phyloP scores from a whole-genome alignment of 768 basidiomycete genomes.

The Lentinula detonsa region DNA sequence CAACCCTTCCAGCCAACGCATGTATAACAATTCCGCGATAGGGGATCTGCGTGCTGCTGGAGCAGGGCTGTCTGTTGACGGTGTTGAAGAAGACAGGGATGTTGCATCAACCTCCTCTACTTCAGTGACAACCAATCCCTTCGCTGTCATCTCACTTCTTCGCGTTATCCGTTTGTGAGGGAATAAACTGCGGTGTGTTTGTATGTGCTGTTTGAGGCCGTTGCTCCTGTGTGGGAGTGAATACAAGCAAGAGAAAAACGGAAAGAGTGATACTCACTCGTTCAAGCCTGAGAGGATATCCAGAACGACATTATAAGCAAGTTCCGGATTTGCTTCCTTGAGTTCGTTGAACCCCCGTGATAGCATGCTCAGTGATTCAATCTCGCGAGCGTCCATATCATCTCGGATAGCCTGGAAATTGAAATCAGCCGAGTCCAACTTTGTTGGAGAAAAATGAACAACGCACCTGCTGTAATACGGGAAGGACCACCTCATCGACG shows the following conservation, averaged over 20 bases:
- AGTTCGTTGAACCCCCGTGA: conserved; percentile 86
- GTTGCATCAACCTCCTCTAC: conserved; percentile 45
- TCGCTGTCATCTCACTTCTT: conserved; percentile 80
- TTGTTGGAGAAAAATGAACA: background rate
- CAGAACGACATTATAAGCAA: conserved; percentile 83
- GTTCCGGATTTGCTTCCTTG: conserved; percentile 72
- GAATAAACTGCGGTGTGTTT: conserved; percentile 75
- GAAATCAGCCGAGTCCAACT: conserved; percentile 7
- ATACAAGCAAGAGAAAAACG: conserved; percentile 22
- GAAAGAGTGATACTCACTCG: conserved; percentile 44
- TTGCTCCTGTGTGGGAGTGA: conserved; percentile 43
- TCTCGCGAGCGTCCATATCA: conserved; percentile 84
- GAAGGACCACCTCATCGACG: conserved; percentile 81
- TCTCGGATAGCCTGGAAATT: conserved; percentile 57
- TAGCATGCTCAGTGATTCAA: conserved; percentile 86
- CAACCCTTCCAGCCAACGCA: conserved; percentile 93
- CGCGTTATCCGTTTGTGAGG: conserved; percentile 75
- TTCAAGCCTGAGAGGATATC: conserved; percentile 89
- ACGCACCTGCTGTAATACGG: conserved; percentile 68
- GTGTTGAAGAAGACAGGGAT: conserved; percentile 14
- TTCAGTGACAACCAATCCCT: conserved; percentile 79
- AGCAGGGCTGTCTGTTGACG: conserved; percentile 36
- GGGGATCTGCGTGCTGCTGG: conserved; percentile 67
- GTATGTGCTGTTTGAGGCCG: conserved; percentile 76
- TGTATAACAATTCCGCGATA: conserved; percentile 93